These are phyloP conservation scores for Alternaria ventricosa DNA, from an alignment of 2,329 filamentous ascomycete species.

Conservation along the genomic window DNA sequence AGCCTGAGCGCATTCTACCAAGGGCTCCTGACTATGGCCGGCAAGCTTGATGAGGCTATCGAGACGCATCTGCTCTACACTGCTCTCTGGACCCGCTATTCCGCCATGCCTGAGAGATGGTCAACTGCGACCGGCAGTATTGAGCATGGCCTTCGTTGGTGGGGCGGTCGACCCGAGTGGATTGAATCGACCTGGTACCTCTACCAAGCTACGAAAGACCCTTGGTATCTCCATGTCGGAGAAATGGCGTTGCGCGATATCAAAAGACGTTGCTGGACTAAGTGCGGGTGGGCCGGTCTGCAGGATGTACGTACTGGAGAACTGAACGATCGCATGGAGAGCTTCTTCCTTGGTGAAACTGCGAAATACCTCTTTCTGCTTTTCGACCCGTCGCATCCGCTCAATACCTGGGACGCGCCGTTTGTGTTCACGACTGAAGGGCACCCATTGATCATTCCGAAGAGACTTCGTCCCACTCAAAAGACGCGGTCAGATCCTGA, in stretches of 20 bases:
- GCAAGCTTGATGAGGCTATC: conserved; percentile 88
- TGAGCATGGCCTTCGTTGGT: conserved; percentile 89
- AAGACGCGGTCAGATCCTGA: not conserved
- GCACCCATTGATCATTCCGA: conserved; percentile 86
- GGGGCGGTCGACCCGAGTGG: conserved; percentile 94
- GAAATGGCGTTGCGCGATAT: conserved; percentile 96
- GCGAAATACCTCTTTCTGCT: conserved; percentile 94
- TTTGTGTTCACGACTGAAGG: conserved; percentile 97
- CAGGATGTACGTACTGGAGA: conserved; percentile 70
- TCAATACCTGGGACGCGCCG: conserved; percentile 84
- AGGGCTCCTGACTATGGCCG: conserved; percentile 82
- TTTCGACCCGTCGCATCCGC: conserved; percentile 82
- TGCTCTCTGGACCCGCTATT: conserved; percentile 92
- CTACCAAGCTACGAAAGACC: conserved; percentile 91
- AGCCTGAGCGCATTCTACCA: conserved; percentile 96
- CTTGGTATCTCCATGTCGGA: conserved; percentile 94
- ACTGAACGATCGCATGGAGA: conserved; percentile 94
- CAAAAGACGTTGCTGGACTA: conserved; percentile 83
- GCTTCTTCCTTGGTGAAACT: conserved; percentile 96
- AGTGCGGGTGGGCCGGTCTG: conserved; percentile 91
- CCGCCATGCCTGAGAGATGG: conserved; percentile 94
- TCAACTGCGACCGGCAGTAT: conserved; percentile 83
- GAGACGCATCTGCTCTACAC: conserved; percentile 90
- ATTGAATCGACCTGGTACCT: conserved; percentile 96
- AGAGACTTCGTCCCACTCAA: conserved; percentile 36